phyloP scores from a whole-genome alignment of 2,329 filamentous ascomycete genomes.

The Beauveria sp. region DNA sequence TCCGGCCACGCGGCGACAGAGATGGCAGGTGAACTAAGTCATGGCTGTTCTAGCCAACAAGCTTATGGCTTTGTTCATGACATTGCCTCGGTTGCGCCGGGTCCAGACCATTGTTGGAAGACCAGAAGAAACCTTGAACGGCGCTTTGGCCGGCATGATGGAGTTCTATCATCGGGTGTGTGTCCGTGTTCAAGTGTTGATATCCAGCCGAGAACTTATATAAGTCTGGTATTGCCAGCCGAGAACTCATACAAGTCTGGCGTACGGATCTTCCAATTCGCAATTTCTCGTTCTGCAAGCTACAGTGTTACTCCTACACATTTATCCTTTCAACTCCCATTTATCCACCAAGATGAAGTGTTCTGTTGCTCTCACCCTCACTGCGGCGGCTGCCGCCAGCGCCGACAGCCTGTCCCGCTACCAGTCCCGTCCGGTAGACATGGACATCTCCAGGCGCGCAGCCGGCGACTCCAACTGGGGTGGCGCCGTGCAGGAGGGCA shows the following conservation, averaged over 20 bases:
- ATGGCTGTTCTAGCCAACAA: not conserved
- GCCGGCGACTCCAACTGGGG: not conserved
- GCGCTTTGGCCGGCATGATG: too few relatives aligned
- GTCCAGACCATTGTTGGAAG: too few relatives aligned
- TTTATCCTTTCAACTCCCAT: not conserved
- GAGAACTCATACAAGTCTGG: not conserved
- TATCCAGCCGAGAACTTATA: not conserved
- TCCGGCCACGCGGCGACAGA: not conserved
- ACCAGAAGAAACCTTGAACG: too few relatives aligned
- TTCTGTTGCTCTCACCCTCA: not conserved
- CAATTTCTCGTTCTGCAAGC: not conserved
- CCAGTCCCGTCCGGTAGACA: not conserved
- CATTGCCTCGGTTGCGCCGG: not conserved
- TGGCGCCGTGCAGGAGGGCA: constrained; percentile 3
- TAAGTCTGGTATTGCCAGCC: not conserved
- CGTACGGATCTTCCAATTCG: not conserved
- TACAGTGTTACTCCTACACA: not conserved
- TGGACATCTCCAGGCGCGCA: not conserved
- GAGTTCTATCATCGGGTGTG: too few relatives aligned
- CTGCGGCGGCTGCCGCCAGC: not conserved
- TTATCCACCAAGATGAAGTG: not conserved
- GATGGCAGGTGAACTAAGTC: not conserved
- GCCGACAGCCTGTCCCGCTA: not conserved
- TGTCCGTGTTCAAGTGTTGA: too few relatives aligned
- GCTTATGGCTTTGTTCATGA: not conserved